Evolutionary conservation across 2,329 filamentous ascomycete genomes (phyloP), one percentile per base, ranked within the genome.

Genomic region (Colletotrichum tropicicola): DNA sequence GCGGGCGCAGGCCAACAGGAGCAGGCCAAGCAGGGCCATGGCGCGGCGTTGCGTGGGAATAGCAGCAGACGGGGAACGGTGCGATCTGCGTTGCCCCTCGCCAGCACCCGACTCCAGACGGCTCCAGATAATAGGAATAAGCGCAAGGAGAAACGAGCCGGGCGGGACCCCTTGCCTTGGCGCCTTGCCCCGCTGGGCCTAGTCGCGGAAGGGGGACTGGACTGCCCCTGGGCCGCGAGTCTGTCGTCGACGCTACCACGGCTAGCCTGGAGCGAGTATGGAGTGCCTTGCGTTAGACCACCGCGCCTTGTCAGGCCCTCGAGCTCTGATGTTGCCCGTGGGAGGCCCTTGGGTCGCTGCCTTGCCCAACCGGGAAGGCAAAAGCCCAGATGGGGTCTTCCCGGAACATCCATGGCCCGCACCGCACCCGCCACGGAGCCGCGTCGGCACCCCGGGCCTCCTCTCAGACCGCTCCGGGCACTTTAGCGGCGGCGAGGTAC

Each of bases 351-450:
- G n/a, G n/a, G n/a, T n/a, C n/a, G n/a, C n/a, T n/a, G n/a, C n/a
- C n/a, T n/a, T n/a, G n/a, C n/a, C n/a, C n/a, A n/a, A n/a, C n/a
- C n/a, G n/a, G n/a, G n/a, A n/a, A n/a, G n/a, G n/a, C n/a, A n/a
- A n/a, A n/a, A n/a, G n/a, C n/a, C n/a, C n/a, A n/a, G n/a, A n/a
- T n/a, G 53, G 52, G 53, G 32, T 59, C 48, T 39, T 43, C 13
- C 44, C 56, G 43, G 61, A 60, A 65, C 12, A 65, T 65, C 41
- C 49, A 55, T 61, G 49, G 48, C 32, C 61, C 37, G 54, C 13
- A 39, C 45, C 4, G 47, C 23, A 30, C 19, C 28, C 32, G 32
- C 12, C 19, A 28, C 12, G 41, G 21, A 35, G 5, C 23, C 21
- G 12, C 23, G 25, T 23, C 21, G 25, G 13, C 23, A 15, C 8